A percentile compares a stretch with the other conserved stretches of the same genome.
Conservation (phyloP, 192 early-diverging fungal species). For the Endogone sp. region DNA sequence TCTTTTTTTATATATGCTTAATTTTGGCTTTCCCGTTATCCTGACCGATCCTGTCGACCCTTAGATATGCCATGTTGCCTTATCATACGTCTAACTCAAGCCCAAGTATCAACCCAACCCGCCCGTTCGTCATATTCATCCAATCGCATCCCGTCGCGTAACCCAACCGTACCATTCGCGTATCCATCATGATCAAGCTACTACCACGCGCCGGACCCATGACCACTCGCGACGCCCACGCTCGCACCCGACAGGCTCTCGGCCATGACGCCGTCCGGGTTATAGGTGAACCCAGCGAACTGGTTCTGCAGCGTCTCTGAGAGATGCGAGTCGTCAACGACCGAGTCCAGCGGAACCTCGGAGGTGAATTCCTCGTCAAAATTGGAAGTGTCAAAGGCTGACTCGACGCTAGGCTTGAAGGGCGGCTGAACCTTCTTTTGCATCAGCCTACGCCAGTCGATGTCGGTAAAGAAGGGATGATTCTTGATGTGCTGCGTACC, state of each 20-base stretch:
- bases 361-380: conserved; percentile 98
- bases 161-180: neutral
- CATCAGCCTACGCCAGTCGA: conserved; percentile 87
- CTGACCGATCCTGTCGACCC: neutral
- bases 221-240: conserved; percentile 3
- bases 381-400: conserved; percentile 91
- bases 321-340: conserved; percentile 75
- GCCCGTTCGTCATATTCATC: neutral
- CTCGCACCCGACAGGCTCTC: conserved; percentile 29
- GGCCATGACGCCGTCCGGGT: conserved; percentile 69
- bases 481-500: conserved; percentile 90
- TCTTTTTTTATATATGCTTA: no score
- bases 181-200: no score
- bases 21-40: no score
- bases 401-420: conserved; percentile 88
- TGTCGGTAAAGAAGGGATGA: conserved; percentile 90
- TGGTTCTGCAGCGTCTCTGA: conserved; percentile 90
- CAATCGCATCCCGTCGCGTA: neutral
- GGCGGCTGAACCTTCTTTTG: conserved; percentile 90
- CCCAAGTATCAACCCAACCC: neutral
- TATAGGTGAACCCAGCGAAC: conserved; percentile 93
- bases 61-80: neutral
- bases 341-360: conserved; percentile 87
- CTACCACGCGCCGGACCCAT: neutral
- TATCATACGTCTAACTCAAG: neutral